Base-by-base conservation (phyloP, 805 yeast genomes). In the Yamadazyma insecticola region DNA sequence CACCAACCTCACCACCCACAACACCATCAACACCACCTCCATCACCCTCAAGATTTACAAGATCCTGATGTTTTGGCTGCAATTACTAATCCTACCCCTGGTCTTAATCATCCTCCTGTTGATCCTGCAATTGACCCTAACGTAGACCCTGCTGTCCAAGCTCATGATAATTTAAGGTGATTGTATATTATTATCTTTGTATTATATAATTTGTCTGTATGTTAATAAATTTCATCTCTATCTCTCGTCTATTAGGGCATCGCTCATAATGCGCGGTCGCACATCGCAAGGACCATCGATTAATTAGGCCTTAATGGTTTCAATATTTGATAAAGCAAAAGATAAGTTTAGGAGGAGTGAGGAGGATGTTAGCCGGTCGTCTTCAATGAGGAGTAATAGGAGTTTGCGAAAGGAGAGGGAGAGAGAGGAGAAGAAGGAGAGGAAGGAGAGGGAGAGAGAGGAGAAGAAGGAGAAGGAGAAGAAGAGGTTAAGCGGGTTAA, bases 41-140 rank as follows among this genome's bases (percentile, higher is more conserved):
- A 44, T 23, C 51, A 47, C 13, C 56, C 36, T 16, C 43, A 39
- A 16, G 41, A 41, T 23, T 32, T 41, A 14, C 69, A 60, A 36
- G 70, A 63, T 29, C 60, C 63, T 18, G 68, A 65, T 11, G 69
- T 62, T 10, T 56, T 63, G 37, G 70, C 70, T 14, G 68, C 68
- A 18, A 57, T 61, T 42, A 37, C 35, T 12, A 36, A 35, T 21
- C 27, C 24, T 21, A 60, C 54, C 26, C 52, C 53, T 17, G 49
- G 49, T 16, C 31, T 44, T 22, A 32, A 18, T 19, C 55, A 52
- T 28, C 44, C 45, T 13, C 57, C 59, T 2, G 68, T 63, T 23
- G 70, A 63, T 41, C 60, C 69, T n/a, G 55, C 57, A 29, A 62
- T 64, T 35, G 71, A 64, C 40, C 67, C 70, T 7, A 63, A 61